Evolutionary conservation across 73 alveolate genomes (phyloP), one percentile per base, ranked within the genome.

Genomic region (Effrenium voratum): DNA sequence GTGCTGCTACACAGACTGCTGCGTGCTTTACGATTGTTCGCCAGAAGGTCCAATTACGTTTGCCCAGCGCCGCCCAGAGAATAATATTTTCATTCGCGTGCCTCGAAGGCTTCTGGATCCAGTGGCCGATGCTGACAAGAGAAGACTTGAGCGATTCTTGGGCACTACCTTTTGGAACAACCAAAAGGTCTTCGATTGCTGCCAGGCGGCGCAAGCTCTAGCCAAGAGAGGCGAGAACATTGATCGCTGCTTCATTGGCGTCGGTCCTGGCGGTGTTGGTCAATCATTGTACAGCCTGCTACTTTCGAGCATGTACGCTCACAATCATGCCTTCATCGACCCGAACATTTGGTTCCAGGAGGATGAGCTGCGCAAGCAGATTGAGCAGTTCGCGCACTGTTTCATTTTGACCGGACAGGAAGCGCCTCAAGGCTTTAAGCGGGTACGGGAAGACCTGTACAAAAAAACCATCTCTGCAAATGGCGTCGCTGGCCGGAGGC

Each of bases 261-360:
- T 49, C 38, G 57, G 70, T 2, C 80, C 95, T 5, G 95, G 95
- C 44, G 95, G 95, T 28, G 95, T 86, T 36, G 95, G 95, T 19
- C 95, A 86, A 30, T 40, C 68, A 2, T 55, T 86, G 52, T 60
- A 49, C 46, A 59, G 84, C 16, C 19, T 43, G 46, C 83, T 43
- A 34, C 40, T 86, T 19, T 57, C 68, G 24, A 66, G 57, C 59
- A 86, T 86, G 83, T 36, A 40, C 22, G 82, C 66, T 2, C 38
- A 70, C 3, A 86, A 57, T 38, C 95, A 86, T 30, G 59, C 70
- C 47, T 86, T 52, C 46, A 38, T 86, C 46, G 95, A 86, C 68
- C 80, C 83, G 36, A 86, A 86, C 32, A 72, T 86, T 12, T 86
- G 83, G 80, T 60, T 38, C 83, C 40, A 40, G 30, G 95, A 86